Base-by-base conservation (phyloP, 495 filamentous ascomycete species). In the Tuber borchii region DNA sequence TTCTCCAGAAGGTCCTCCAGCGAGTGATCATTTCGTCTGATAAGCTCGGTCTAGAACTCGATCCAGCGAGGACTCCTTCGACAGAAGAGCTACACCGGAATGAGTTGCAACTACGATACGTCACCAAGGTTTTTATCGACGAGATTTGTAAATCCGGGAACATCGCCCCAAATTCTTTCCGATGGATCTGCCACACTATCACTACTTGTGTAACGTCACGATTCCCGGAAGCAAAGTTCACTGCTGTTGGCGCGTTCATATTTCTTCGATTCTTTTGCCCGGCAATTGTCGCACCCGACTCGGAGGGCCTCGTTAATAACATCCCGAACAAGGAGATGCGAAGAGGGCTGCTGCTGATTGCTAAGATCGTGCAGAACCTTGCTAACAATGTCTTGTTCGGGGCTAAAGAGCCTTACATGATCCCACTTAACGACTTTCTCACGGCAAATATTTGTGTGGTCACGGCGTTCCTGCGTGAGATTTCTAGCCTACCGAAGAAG, bases 231-330 rank as follows among this genome's bases (percentile, higher is more conserved):
- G 89, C 90, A n/a, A 91, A 90, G 82, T 91, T 90, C 78, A 91
- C 89, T 4, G 90, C 90, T 46, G 90, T 91, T 48, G 90, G 90
- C 1, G 89, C 90, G 1, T 91, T 91, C 79, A 90, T 91, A 73
- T 91, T 91, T 78, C 84, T 91, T 26, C 87, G 90, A 20, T 91
- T 91, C 85, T 91, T 91, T 79, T 91, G 90, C 74, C 90, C 89
- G 34, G 90, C 90, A 22, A 91, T 91, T 75, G 90, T 91, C 16
- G 88, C 90, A 4, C 90, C 90, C 1, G 90, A 91, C 81, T 87
- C 85, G 12, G 90, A 91, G 81, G 89, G 88, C 7, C 84, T 91
- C n/a, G 87, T 90, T 31, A 79, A 84, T 43, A 84, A 82, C 20
- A 76, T 88, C 19, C 89, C 88, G 19, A 88, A 89, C 8, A 91